Conservation (phyloP, 495 filamentous ascomycete genomes). For the Elaphomyces granulatus region DNA sequence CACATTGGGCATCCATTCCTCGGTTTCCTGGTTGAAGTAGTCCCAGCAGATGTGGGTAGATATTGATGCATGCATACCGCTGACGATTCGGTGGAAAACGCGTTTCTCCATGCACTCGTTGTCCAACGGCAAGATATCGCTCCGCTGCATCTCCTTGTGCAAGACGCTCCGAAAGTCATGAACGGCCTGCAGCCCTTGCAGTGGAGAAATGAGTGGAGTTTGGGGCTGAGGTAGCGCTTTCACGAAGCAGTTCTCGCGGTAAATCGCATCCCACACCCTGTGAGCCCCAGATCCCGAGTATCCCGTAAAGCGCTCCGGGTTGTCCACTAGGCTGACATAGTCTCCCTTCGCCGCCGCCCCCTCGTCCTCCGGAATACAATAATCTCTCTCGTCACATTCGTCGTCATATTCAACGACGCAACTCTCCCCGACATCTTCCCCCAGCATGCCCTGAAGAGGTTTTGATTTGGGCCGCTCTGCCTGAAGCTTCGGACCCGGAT, state of each 20-base stretch:
- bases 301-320: conserved; percentile 91
- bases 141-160: conserved; percentile 53
- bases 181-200: conserved; percentile 46
- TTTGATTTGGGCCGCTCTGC: conserved; percentile 47
- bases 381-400: conserved; percentile 93
- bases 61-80: conserved; percentile 96
- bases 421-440: conserved; percentile 79
- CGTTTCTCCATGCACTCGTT: conserved; percentile 95
- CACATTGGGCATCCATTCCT: conserved; percentile 85
- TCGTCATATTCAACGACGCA: conserved; percentile 97
- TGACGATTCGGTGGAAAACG: conserved; percentile 88
- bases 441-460: conserved; percentile 70
- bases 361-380: conserved; percentile 94
- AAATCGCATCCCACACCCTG: conserved; percentile 93
- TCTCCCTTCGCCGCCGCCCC: conserved; percentile 74
- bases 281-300: conserved; percentile 70
- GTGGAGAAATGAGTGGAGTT: conserved; percentile 14
- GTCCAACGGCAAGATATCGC: conserved; percentile 55
- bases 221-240: conserved; percentile 37
- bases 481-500: conserved; percentile 63
- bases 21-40: conserved; percentile 89
- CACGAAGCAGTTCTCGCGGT: conserved; percentile 94
- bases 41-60: conserved; percentile 93
- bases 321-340: conserved; percentile 87
- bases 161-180: conserved; percentile 75